Percentiles rank a stretch among this genome's conserved stretches.
Evolutionary conservation across 2,329 filamentous ascomycete species (phyloP).

Genomic region (Passalora sequoiae): DNA sequence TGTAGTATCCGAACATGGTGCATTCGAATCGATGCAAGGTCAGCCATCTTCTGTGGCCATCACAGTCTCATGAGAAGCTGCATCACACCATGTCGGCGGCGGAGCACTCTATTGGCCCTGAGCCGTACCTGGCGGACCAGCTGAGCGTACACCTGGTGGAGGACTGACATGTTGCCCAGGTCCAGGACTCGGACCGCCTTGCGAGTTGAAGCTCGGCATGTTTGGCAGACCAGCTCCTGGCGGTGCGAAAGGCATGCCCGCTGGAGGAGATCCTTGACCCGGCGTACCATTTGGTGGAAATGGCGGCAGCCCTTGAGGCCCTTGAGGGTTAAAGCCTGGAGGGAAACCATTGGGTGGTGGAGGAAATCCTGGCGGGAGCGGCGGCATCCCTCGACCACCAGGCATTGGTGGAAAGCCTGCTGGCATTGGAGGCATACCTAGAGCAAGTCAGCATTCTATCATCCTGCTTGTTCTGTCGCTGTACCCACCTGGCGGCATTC

Average conservation of each 20-base stretch:
- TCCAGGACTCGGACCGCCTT: conserved; percentile 4
- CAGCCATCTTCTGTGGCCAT: too few species aligned
- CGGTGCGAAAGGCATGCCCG: conserved; percentile 28
- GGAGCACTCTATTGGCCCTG: background rate
- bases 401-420: conserved; percentile 21
- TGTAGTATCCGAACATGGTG: too few species aligned
- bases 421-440: conserved; percentile 24
- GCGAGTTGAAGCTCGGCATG: conserved; percentile 8
- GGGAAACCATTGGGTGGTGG: conserved; percentile 36
- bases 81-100: too few species aligned
- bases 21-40: too few species aligned
- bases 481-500: conserved; percentile 22
- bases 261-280: conserved; percentile 26
- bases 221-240: conserved; percentile 23
- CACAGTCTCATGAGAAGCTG: too few species aligned
- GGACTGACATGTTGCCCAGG: conserved; percentile 14
- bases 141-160: conserved; percentile 10
- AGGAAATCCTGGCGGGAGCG: conserved; percentile 35
- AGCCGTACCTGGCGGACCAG: background rate
- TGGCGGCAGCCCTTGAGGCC: conserved; percentile 31
- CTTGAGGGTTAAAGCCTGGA: conserved; percentile 33
- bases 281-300: conserved; percentile 37
- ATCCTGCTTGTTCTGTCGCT: too few species aligned
- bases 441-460: background rate
- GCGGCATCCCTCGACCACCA: conserved; percentile 25